Evolutionary conservation across 768 basidiomycete species (phyloP).

Genomic region (Boletus insuetus): DNA sequence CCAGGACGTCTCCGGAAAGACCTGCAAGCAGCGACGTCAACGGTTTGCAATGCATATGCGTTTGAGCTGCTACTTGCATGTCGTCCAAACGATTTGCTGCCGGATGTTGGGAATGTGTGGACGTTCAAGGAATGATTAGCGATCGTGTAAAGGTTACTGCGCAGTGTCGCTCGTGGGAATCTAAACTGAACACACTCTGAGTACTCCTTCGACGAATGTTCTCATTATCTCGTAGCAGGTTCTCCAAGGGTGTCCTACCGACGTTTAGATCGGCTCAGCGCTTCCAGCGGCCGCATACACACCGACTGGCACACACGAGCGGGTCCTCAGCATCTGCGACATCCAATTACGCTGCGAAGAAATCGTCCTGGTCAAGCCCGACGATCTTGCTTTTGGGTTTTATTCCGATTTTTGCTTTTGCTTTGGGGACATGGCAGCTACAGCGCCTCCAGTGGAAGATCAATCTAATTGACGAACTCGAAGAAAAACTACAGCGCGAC

Average conservation of each 20-base stretch:
- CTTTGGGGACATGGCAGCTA: conserved; percentile 91
- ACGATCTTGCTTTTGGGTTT: conserved; percentile 75
- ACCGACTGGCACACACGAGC: conserved; percentile 15
- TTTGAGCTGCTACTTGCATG: conserved; percentile 25
- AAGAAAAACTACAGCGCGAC: conserved; percentile 79
- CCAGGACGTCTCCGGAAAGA: conserved; percentile 34
- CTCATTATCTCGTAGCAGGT: conserved; percentile 13
- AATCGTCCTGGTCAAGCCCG: conserved; percentile 62
- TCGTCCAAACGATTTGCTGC: conserved; percentile 4
- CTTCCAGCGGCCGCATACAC: conserved; percentile 3
- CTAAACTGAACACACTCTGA: background rate
- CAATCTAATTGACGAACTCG: conserved; percentile 87
- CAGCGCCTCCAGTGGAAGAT: conserved; percentile 94
- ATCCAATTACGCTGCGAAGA: conserved; percentile 55
- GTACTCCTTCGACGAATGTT: conserved; percentile 15
- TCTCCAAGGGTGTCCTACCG: conserved; percentile 4
- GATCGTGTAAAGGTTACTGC: background rate
- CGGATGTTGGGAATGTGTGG: background rate
- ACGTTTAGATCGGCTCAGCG: conserved; percentile 10
- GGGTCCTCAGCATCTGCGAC: conserved; percentile 23
- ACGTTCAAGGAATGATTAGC: background rate
- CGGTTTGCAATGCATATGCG: background rate
- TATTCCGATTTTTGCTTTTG: conserved; percentile 89
- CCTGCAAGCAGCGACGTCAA: conserved; percentile 24
- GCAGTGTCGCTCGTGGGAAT: conserved; percentile 21